Base-by-base conservation (phyloP, 441 rosid genomes). In the Gossypium davidsonii region DNA sequence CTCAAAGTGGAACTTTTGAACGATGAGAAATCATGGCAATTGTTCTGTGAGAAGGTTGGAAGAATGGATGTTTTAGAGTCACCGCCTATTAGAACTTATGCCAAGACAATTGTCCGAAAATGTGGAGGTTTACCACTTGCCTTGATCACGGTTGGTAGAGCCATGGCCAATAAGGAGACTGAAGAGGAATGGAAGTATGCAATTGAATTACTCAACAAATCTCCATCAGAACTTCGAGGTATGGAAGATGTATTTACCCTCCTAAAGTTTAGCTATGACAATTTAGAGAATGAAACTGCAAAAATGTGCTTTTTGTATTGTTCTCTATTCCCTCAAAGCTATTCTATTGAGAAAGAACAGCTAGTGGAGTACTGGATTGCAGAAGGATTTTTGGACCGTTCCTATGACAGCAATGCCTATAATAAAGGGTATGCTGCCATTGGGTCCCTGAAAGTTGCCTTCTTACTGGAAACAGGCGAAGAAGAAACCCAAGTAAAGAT, bases 101-200 rank as follows among this genome's bases (percentile, higher is more conserved):
- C 88, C 3, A 78, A 83, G 83, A 69, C 31, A 18, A 70, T 86
- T 26, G 88, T 81, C 69, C 79, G 55, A 52, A 83, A 86, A 85
- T 86, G 90, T 67, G 86, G 87, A 57, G 90, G 88, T 42, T 76
- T 86, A 71, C 88, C 90, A 10, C 85, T 84, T 4, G 88, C 90
- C 2, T 81, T 86, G 75, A 78, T 84, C 75, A 79, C 88, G 12
- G 57, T 81, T 55, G 88, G 85, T 56, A 77, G 81, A 62, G 84
- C 84, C 73, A 80, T 86, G 90, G 84, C 88, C 57, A 80, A 81
- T 7, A 81, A 83, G 77, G 84, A 86, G 74, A 80, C 86, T 1
- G 82, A 79, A 39, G 84, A 86, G 79, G 87, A 85, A 71, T 83
- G 90, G 90, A 83, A 80, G 25, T 67, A 81, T 74, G 87, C 84